phyloP scores from a whole-genome alignment of 176 grass and related monocot genomes.

The Juncus inflexus region DNA sequence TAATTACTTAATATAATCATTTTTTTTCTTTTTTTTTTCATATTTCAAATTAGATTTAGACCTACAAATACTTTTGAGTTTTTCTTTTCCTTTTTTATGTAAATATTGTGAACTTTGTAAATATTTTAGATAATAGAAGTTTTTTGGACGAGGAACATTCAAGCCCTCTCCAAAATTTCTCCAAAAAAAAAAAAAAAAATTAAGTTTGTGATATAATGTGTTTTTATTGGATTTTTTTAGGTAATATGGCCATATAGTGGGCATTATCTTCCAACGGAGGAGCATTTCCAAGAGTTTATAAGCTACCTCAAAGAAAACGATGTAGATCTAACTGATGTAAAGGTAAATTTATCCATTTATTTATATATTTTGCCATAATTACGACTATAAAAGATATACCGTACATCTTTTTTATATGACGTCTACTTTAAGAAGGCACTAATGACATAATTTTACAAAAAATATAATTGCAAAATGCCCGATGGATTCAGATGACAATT shows the following conservation, averaged over 20 bases:
- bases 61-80: no score
- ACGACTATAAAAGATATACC: background rate
- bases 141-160: no score
- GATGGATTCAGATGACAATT: constrained; percentile 54
- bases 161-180: no score
- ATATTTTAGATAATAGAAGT: no score
- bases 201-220: background rate
- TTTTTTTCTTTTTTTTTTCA: no score
- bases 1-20: background rate
- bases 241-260: constrained; percentile 91
- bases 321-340: constrained; percentile 49
- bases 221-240: constrained; percentile 33
- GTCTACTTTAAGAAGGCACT: background rate
- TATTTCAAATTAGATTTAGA: background rate
- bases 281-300: constrained; percentile 79
- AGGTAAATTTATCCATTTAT: constrained; percentile 38
- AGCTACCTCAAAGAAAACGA: constrained; percentile 50
- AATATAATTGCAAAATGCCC: constrained; percentile 43
- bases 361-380: background rate
- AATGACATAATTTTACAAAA: background rate
- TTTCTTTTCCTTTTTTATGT: no score
- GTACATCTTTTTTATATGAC: background rate
- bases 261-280: constrained; percentile 80
- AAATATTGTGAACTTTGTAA: no score
- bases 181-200: background rate